A percentile compares a stretch with the other conserved stretches of the same genome.
These are phyloP conservation scores for Porcisia hertigi DNA, from an alignment of 208 protist genomes.

Conservation along the genomic window DNA sequence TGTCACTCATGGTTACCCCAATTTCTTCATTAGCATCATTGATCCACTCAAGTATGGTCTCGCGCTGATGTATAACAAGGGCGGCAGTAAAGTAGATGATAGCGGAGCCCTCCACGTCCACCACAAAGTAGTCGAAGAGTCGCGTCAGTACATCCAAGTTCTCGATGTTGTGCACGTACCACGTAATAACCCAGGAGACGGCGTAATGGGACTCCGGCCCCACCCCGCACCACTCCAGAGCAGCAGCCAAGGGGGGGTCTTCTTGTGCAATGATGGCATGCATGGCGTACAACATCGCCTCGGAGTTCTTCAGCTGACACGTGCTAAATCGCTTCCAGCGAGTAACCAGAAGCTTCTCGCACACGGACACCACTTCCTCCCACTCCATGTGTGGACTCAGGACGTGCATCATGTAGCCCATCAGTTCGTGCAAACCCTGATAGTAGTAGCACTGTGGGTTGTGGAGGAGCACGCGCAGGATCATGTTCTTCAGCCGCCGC, in stretches of 20 bases:
- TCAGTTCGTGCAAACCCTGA: constrained; percentile 86
- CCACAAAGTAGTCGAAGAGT: constrained; percentile 82
- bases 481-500: constrained; percentile 42
- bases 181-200: constrained; percentile 87
- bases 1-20: constrained; percentile 18
- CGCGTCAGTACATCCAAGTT: constrained; percentile 47
- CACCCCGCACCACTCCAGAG: constrained; percentile 69
- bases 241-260: constrained; percentile 52
- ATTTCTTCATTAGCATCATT: constrained; percentile 32
- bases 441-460: constrained; percentile 74
- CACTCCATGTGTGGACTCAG: constrained; percentile 36
- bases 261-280: constrained; percentile 69
- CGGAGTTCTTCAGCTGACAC: constrained; percentile 45
- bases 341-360: constrained; percentile 55
- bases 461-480: constrained; percentile 61
- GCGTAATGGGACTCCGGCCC: constrained; percentile 87
- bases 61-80: constrained; percentile 59
- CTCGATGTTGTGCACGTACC: constrained; percentile 71
- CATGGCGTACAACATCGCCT: constrained; percentile 80
- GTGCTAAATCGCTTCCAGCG: constrained; percentile 68
- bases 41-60: constrained; percentile 56
- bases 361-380: constrained; percentile 62
- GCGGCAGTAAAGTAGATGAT: constrained; percentile 82
- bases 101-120: constrained; percentile 42
- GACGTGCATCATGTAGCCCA: constrained; percentile 82